Percentiles rank a stretch among this genome's conserved stretches.
phyloP scores from a whole-genome alignment of 345 rosid genomes.

The Bruguiera parviflora region DNA sequence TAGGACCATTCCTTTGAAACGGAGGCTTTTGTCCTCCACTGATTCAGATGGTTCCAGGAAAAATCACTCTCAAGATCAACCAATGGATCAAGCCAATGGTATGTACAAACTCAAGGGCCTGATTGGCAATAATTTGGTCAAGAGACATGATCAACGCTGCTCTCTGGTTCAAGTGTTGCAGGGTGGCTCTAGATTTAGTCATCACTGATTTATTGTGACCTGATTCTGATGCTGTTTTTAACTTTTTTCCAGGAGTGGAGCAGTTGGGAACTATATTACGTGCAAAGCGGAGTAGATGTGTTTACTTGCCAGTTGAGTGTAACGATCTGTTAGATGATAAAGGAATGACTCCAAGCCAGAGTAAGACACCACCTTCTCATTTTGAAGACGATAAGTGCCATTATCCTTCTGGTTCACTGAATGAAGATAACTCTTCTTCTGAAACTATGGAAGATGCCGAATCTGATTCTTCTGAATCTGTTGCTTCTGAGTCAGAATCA shows the following conservation, averaged over 20 bases:
- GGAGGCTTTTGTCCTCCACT: constrained; percentile 46
- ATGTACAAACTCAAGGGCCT: constrained; percentile 24
- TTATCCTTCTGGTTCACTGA: constrained; percentile 36
- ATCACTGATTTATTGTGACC: constrained; percentile 22
- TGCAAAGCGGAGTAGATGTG: constrained; percentile 60
- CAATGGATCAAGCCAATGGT: constrained; percentile 50
- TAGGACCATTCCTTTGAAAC: constrained; percentile 52
- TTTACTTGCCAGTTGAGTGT: constrained; percentile 48
- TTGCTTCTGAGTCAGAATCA: constrained; percentile 39
- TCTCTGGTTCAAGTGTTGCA: constrained; percentile 22
- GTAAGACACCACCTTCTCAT: constrained; percentile 40
- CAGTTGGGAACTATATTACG: constrained; percentile 39
- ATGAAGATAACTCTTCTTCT: constrained; percentile 45
- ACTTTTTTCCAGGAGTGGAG: constrained; percentile 55
- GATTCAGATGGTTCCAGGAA: constrained; percentile 45
- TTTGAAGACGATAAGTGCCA: constrained; percentile 39
- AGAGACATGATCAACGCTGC: constrained; percentile 21
- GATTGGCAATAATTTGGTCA: constrained; percentile 13
- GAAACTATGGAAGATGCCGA: constrained; percentile 55
- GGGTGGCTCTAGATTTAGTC: constrained; percentile 15
- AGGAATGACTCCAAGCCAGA: constrained; percentile 38
- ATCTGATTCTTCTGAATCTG: constrained; percentile 57
- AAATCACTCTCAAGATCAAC: constrained; percentile 46
- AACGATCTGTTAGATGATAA: constrained; percentile 50
- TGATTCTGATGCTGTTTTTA: constrained; percentile 26